Percentiles rank a stretch among this genome's conserved stretches.
Conservation (phyloP, 192 early-diverging fungal species). For the Rhizoclosmatium globosum region DNA sequence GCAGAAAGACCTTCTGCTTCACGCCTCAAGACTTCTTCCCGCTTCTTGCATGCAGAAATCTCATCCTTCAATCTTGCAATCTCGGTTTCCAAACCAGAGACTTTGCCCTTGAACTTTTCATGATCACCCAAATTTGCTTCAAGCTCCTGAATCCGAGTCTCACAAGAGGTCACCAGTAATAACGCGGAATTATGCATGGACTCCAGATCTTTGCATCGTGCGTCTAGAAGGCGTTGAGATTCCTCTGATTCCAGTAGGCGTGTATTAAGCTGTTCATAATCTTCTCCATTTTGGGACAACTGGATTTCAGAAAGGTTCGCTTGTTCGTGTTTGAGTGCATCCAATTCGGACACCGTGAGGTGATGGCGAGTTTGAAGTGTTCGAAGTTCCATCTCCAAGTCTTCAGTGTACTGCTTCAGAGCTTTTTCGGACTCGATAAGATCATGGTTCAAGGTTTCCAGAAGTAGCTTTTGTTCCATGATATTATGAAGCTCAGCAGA, state of each 20-base stretch:
- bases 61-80: slow-evolving; percentile 1
- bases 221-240: background rate
- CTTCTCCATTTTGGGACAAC: background rate
- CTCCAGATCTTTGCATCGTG: slow-evolving; percentile 12
- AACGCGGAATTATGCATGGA: background rate
- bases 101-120: background rate
- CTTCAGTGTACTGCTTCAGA: background rate
- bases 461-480: background rate
- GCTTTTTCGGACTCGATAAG: slow-evolving; percentile 1
- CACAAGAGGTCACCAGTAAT: background rate
- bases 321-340: background rate
- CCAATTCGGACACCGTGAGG: background rate
- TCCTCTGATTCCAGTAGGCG: background rate
- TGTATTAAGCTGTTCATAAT: background rate
- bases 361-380: too few species aligned
- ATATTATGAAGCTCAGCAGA: background rate
- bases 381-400: background rate
- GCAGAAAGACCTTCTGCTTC: slow-evolving; percentile 8
- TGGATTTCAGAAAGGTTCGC: too few species aligned
- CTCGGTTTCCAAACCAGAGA: background rate
- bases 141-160: background rate
- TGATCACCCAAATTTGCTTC: background rate
- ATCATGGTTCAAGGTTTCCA: background rate
- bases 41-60: background rate
- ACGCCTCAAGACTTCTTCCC: background rate